Conservation (phyloP, 805 yeast genomes). For the Hanseniaspora meyeri region DNA sequence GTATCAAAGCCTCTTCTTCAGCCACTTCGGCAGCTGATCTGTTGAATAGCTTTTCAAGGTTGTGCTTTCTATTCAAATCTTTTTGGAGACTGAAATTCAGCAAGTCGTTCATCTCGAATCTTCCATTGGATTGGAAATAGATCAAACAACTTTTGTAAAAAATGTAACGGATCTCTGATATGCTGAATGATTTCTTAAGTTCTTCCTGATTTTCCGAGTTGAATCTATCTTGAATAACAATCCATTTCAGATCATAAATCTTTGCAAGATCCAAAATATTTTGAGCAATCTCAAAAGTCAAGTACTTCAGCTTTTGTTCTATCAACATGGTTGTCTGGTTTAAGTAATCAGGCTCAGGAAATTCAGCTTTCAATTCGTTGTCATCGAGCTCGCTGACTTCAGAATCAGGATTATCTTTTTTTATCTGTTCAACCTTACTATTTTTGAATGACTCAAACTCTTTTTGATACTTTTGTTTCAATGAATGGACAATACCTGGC, state of each 20-base stretch:
- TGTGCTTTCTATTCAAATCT: conserved; percentile 70
- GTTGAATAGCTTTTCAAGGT: conserved; percentile 59
- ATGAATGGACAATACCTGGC: neutral
- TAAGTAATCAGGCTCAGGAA: conserved; percentile 15
- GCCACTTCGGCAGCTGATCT: conserved; percentile 95
- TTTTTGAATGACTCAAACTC: conserved; percentile 13
- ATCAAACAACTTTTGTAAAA: conserved; percentile 59
- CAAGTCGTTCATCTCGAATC: conserved; percentile 46
- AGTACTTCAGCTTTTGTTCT: conserved; percentile 22
- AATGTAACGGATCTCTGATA: conserved; percentile 76
- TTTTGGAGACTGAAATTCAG: conserved; percentile 57
- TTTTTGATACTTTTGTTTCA: neutral
- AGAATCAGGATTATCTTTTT: conserved; percentile 19
- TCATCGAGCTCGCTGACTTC: conserved; percentile 18
- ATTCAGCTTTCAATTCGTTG: conserved; percentile 14
- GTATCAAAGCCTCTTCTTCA: conserved; percentile 87
- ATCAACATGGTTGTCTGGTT: conserved; percentile 13
- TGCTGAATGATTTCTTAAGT: conserved; percentile 18
- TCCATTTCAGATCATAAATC: conserved; percentile 44
- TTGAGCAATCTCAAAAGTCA: conserved; percentile 70
- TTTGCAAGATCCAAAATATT: conserved; percentile 64
- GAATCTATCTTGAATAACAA: conserved; percentile 52
- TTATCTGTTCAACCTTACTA: conserved; percentile 4
- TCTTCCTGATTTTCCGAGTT: conserved; percentile 29
- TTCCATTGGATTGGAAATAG: conserved; percentile 36